These are phyloP conservation scores for Articulospora tetracladia DNA, from an alignment of 495 filamentous ascomycete genomes.

Conservation along the genomic window DNA sequence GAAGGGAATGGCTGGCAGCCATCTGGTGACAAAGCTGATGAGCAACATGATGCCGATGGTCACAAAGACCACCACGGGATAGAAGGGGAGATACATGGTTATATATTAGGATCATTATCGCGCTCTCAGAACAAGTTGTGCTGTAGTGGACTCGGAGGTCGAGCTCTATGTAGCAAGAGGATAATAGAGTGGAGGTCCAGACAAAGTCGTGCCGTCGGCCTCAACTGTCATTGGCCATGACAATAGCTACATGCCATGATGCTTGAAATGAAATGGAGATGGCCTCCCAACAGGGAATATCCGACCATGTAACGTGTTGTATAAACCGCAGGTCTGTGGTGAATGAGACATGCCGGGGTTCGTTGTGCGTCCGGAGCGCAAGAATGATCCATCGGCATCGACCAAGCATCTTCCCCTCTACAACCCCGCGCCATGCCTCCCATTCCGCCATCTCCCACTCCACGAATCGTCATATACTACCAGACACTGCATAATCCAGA, in stretches of 20 bases:
- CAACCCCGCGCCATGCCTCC: constrained; percentile 27
- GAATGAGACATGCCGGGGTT: background rate
- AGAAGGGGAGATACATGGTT: background rate
- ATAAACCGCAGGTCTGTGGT: background rate
- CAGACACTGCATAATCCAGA: constrained; percentile 63
- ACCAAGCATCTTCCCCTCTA: background rate
- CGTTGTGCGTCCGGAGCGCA: background rate
- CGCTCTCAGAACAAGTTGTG: background rate
- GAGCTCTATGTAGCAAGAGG: background rate
- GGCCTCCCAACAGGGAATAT: background rate
- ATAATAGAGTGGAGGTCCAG: background rate
- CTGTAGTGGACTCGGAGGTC: background rate
- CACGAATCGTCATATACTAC: constrained; percentile 64
- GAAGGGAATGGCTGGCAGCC: background rate
- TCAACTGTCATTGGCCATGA: background rate
- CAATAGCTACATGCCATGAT: background rate
- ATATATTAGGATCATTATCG: background rate
- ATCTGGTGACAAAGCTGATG: constrained; percentile 3
- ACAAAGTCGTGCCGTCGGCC: background rate
- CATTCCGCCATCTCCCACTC: constrained; percentile 28
- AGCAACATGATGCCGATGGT: constrained; percentile 7
- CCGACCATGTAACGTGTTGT: background rate
- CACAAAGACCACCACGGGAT: background rate
- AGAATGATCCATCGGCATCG: background rate
- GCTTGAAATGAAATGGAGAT: background rate